These are phyloP conservation scores for Lipomyces sp. DNA, from an alignment of 805 yeast species.

Conservation along the genomic window DNA sequence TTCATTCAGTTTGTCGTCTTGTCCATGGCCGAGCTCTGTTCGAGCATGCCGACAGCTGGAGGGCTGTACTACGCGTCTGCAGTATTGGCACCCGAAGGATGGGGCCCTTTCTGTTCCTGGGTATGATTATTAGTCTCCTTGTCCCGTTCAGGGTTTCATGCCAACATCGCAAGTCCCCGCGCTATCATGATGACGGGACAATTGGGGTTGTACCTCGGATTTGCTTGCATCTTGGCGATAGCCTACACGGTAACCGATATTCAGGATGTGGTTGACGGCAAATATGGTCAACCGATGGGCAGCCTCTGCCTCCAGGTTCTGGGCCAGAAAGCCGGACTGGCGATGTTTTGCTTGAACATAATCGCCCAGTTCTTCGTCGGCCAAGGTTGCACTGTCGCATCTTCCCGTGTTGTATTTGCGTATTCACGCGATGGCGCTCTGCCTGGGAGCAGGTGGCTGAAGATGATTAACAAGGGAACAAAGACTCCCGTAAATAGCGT, in stretches of 20 bases:
- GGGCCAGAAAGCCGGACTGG: neutral
- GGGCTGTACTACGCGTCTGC: neutral
- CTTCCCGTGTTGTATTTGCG: neutral
- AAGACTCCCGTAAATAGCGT: neutral
- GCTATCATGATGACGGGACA: neutral
- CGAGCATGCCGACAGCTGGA: neutral
- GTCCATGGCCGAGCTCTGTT: neutral
- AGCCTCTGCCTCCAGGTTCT: constrained; percentile 1
- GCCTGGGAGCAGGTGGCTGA: neutral
- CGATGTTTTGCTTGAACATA: neutral
- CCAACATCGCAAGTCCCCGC: constrained; percentile 1
- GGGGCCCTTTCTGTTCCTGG: neutral
- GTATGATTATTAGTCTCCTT: neutral
- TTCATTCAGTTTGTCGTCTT: neutral
- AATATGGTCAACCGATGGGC: neutral
- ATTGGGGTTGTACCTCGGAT: neutral
- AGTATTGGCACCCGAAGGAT: neutral
- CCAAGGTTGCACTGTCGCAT: neutral
- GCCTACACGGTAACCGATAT: neutral
- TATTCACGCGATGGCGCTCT: constrained; percentile 1
- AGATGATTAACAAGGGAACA: neutral
- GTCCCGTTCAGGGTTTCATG: too few relatives aligned
- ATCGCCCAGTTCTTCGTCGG: constrained; percentile 1
- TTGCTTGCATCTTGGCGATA: neutral
- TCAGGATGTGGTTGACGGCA: neutral